Percentiles rank a stretch among this genome's conserved stretches.
Conservation (phyloP, 768 basidiomycete species). For the Amanita pseudoporphyria region DNA sequence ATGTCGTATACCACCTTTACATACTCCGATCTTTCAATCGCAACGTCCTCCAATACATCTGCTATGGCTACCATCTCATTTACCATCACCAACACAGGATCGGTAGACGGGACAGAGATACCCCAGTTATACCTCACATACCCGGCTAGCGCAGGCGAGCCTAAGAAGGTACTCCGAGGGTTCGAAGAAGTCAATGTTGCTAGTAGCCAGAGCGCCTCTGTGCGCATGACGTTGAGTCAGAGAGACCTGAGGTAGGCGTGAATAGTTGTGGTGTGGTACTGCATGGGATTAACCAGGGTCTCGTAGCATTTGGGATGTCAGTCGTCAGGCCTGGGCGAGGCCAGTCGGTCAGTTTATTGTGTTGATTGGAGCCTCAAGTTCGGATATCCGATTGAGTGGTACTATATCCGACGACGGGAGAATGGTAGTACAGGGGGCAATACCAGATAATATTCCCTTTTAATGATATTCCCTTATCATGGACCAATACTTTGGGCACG, state of each 20-base stretch:
- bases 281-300: neutral
- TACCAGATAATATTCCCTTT: too few species aligned
- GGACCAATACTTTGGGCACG: too few species aligned
- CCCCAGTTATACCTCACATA: conserved; percentile 46
- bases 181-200: conserved; percentile 37
- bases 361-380: conserved; percentile 42
- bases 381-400: conserved; percentile 31
- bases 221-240: conserved; percentile 27
- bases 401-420: neutral
- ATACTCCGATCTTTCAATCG: conserved; percentile 42
- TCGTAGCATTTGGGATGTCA: conserved; percentile 42
- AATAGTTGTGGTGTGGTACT: neutral
- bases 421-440: neutral
- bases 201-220: conserved; percentile 24
- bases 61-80: conserved; percentile 30
- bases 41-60: conserved; percentile 13
- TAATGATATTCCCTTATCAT: too few species aligned
- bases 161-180: conserved; percentile 38
- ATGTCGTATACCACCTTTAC: conserved; percentile 66
- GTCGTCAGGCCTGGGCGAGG: conserved; percentile 37
- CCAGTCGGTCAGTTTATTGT: conserved; percentile 44
- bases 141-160: conserved; percentile 36
- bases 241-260: conserved; percentile 36
- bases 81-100: conserved; percentile 37
- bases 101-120: conserved; percentile 40